phyloP scores from a whole-genome alignment of 176 grass and related monocot species.

The Canna indica region DNA sequence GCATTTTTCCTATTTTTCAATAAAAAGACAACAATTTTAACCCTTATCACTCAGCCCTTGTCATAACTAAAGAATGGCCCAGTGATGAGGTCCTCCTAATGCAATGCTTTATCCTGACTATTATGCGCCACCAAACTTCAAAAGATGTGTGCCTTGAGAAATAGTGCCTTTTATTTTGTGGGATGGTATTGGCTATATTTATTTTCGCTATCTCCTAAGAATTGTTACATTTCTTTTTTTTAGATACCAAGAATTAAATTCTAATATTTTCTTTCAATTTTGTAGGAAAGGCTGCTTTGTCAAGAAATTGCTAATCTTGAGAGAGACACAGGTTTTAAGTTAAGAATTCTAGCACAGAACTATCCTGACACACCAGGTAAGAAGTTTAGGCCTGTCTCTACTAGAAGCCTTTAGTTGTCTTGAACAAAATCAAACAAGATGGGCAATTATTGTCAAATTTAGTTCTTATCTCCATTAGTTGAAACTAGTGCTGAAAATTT shows the following conservation, averaged over 20 bases:
- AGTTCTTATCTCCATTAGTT: background rate
- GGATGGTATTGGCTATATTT: background rate
- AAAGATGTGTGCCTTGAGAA: background rate
- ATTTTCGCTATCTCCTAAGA: background rate
- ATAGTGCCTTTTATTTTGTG: background rate
- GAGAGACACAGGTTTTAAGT: constrained; percentile 85
- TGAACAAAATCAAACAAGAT: background rate
- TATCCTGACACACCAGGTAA: constrained; percentile 88
- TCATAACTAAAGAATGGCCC: background rate
- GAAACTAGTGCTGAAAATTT: background rate
- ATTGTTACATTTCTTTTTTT: background rate
- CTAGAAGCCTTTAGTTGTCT: background rate
- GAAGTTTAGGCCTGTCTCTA: background rate
- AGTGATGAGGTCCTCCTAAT: background rate
- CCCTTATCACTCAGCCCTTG: background rate
- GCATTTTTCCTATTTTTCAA: background rate
- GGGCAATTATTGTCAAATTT: background rate
- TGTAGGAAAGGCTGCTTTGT: constrained; percentile 57
- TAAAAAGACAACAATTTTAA: background rate
- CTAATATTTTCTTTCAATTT: constrained; percentile 3
- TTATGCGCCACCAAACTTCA: background rate
- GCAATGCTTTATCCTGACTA: background rate
- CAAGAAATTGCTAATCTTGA: constrained; percentile 80
- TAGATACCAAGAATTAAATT: background rate
- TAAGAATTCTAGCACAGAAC: constrained; percentile 93